Evolutionary conservation across 1,284 basidiomycete genomes (phyloP).

Genomic region (Trichosporon coremiiforme): DNA sequence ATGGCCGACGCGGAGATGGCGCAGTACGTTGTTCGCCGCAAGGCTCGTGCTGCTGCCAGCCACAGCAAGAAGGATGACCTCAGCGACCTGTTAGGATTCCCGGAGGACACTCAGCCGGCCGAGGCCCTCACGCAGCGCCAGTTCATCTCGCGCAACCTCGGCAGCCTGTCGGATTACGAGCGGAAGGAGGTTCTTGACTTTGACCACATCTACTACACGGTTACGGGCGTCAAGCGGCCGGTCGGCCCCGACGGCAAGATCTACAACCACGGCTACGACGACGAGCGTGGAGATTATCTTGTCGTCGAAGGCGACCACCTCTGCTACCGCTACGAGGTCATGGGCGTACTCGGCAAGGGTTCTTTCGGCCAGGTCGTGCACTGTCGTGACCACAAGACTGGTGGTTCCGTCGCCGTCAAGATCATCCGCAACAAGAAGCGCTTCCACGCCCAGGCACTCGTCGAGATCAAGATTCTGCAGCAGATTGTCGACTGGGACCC

Average conservation of each 20-base stretch:
- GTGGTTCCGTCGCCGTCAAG: conserved; percentile 95
- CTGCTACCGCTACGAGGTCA: conserved; percentile 91
- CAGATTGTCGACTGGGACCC: conserved; percentile 96
- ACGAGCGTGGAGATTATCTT: conserved; percentile 96
- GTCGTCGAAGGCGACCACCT: conserved; percentile 90
- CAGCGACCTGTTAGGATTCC: conserved; percentile 87
- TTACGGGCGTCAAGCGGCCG: conserved; percentile 38
- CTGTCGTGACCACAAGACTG: conserved; percentile 96
- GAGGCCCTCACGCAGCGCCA: conserved; percentile 67
- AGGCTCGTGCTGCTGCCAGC: conserved; percentile 77
- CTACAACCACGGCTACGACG: conserved; percentile 96
- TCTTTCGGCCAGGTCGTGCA: conserved; percentile 97
- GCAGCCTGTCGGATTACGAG: conserved; percentile 80
- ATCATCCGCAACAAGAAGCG: conserved; percentile 99
- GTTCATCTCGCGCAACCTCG: conserved; percentile 54
- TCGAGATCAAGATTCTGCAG: conserved; percentile 98
- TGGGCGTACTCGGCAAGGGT: conserved; percentile 91
- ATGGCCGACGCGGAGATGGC: conserved; percentile 96
- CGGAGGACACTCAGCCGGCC: conserved; percentile 77
- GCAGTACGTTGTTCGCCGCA: conserved; percentile 86
- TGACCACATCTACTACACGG: conserved; percentile 72
- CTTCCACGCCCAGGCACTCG: conserved; percentile 97
- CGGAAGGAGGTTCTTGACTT: conserved; percentile 89
- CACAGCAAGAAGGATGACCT: conserved; percentile 73
- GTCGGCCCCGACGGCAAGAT: conserved; percentile 65